Percentiles rank a stretch among this genome's conserved stretches.
Evolutionary conservation across 306 rosid species (phyloP).

Genomic region (Gastrolobium bilobum): DNA sequence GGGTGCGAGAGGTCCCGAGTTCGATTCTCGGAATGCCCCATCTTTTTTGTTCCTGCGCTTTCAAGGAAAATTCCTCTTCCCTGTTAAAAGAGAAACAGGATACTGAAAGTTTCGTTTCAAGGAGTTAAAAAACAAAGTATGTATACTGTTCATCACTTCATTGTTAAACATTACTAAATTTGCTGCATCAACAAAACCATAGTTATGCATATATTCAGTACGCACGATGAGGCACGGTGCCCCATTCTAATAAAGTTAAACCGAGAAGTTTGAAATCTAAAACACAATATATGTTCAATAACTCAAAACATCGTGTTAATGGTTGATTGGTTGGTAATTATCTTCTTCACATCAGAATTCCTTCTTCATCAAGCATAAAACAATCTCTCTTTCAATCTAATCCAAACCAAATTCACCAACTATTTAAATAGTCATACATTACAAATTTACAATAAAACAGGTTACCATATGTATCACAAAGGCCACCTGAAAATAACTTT

Average conservation of each 20-base stretch:
- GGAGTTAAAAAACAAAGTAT: too few relatives aligned
- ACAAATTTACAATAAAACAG: neutral
- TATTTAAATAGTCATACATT: constrained; percentile 15
- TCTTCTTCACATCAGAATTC: neutral
- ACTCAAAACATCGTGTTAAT: neutral
- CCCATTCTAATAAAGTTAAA: too few relatives aligned
- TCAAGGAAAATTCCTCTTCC: too few relatives aligned
- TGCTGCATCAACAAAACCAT: too few relatives aligned
- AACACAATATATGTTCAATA: too few relatives aligned
- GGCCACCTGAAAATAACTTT: neutral
- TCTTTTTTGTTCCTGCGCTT: neutral
- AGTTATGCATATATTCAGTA: too few relatives aligned
- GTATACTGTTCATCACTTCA: too few relatives aligned
- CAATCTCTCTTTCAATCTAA: neutral
- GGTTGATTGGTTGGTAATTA: neutral
- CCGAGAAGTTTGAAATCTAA: too few relatives aligned
- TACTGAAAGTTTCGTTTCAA: too few relatives aligned
- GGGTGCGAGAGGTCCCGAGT: constrained; percentile 77
- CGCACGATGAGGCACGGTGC: too few relatives aligned
- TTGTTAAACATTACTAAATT: too few relatives aligned
- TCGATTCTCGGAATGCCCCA: constrained; percentile 70
- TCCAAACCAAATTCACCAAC: constrained; percentile 13
- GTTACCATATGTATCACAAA: neutral
- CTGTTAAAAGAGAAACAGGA: too few relatives aligned
- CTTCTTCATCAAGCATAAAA: neutral